Evolutionary conservation across 345 rosid species (phyloP).

Genomic region (Alliaria petiolata): DNA sequence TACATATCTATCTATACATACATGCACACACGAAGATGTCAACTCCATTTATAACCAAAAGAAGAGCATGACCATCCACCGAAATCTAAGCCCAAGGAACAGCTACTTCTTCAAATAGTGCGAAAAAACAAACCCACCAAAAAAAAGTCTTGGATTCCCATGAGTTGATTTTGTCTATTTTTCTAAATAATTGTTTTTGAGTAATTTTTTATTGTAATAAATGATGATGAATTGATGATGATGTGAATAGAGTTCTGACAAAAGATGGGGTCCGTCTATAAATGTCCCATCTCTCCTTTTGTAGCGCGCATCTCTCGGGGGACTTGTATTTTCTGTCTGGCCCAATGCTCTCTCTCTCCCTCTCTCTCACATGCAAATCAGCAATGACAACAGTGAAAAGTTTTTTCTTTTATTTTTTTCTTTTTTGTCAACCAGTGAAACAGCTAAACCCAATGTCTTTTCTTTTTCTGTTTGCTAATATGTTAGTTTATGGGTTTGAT

Average conservation of each 20-base stretch:
- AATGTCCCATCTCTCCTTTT: constrained; percentile 41
- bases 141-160: constrained; percentile 27
- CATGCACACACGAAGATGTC: neutral
- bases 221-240: constrained; percentile 30
- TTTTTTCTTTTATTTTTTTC: neutral
- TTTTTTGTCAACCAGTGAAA: constrained; percentile 14
- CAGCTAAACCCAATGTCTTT: constrained; percentile 5
- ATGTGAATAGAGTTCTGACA: constrained; percentile 35
- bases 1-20: neutral
- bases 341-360: constrained; percentile 17
- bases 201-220: neutral
- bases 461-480: neutral
- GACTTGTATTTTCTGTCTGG: constrained; percentile 38
- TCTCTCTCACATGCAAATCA: constrained; percentile 32
- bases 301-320: constrained; percentile 43
- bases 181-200: neutral
- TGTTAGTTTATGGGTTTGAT: neutral
- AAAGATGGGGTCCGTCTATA: constrained; percentile 37
- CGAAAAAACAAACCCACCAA: neutral
- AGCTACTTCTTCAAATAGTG: constrained; percentile 14
- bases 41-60: constrained; percentile 12
- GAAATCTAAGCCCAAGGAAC: constrained; percentile 11
- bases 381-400: constrained; percentile 31
- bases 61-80: constrained; percentile 12
- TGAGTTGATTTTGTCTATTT: neutral